Conservation (phyloP, 2,329 filamentous ascomycete species). For the Ophiosphaerella korrae region DNA sequence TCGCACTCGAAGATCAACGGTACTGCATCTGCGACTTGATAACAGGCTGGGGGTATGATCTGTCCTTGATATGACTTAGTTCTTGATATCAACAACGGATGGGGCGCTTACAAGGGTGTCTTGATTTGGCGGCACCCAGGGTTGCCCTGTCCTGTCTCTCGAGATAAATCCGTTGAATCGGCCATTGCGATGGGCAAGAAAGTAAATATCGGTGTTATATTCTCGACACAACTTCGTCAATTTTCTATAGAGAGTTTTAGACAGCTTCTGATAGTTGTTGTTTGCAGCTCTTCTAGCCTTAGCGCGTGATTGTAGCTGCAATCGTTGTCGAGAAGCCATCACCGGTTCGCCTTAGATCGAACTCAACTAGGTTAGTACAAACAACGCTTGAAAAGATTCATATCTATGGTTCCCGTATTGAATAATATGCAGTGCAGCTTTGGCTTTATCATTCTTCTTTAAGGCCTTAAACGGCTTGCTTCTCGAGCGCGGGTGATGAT, state of each 20-base stretch:
- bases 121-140: constrained; percentile 9
- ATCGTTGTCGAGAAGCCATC: constrained; percentile 6
- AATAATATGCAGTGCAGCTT: no score
- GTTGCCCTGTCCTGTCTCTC: constrained; percentile 5
- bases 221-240: constrained; percentile 9
- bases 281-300: no score
- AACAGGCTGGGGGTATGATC: not conserved
- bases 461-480: no score
- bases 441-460: no score
- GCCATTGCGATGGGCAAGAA: constrained; percentile 15
- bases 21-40: constrained; percentile 6
- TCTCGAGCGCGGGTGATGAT: no score
- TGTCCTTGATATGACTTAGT: constrained; percentile 5
- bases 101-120: constrained; percentile 10
- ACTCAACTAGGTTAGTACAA: not conserved
- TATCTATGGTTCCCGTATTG: no score
- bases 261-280: not conserved
- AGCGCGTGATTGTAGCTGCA: constrained; percentile 1
- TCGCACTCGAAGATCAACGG: constrained; percentile 6
- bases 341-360: not conserved
- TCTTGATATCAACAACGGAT: not conserved
- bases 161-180: constrained; percentile 10
- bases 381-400: no score
- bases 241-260: constrained; percentile 4
- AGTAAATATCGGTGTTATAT: no score